phyloP scores from a whole-genome alignment of 2,329 filamentous ascomycete species.

The Rachicladosporium sp. region DNA sequence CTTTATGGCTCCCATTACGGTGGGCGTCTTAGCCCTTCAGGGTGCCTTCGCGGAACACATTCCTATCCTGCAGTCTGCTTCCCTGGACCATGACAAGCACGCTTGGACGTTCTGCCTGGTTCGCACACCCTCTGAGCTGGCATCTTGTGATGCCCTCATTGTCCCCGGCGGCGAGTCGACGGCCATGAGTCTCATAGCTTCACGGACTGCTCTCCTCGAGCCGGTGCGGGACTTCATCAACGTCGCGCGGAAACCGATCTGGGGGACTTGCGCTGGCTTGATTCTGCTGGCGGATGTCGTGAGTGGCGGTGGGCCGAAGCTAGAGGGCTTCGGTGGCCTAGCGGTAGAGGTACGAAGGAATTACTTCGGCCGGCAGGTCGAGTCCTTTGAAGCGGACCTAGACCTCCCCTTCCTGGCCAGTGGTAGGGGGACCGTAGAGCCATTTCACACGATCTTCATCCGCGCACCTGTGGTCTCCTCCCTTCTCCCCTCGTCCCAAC shows the following conservation, averaged over 20 bases:
- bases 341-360: slow-evolving; percentile 86
- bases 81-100: neutral
- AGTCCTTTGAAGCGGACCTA: slow-evolving; percentile 73
- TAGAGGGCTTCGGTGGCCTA: slow-evolving; percentile 84
- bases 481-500: slow-evolving; percentile 21
- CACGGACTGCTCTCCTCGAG: slow-evolving; percentile 67
- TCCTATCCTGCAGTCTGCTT: slow-evolving; percentile 47
- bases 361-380: slow-evolving; percentile 85
- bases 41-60: slow-evolving; percentile 89
- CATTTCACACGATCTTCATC: slow-evolving; percentile 82
- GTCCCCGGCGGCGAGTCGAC: slow-evolving; percentile 94
- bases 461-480: slow-evolving; percentile 80
- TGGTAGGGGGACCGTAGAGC: slow-evolving; percentile 19
- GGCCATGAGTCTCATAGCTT: slow-evolving; percentile 78
- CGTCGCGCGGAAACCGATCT: slow-evolving; percentile 68
- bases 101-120: slow-evolving; percentile 56
- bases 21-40: slow-evolving; percentile 65
- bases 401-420: slow-evolving; percentile 55
- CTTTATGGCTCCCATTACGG: slow-evolving; percentile 32
- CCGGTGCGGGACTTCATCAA: slow-evolving; percentile 85
- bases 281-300: slow-evolving; percentile 66
- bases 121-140: slow-evolving; percentile 59
- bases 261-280: slow-evolving; percentile 92
- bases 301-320: slow-evolving; percentile 78
- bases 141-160: slow-evolving; percentile 67